A percentile compares a stretch with the other conserved stretches of the same genome.
phyloP scores from a whole-genome alignment of 2,329 filamentous ascomycete genomes.

The Thielaviopsis populi region DNA sequence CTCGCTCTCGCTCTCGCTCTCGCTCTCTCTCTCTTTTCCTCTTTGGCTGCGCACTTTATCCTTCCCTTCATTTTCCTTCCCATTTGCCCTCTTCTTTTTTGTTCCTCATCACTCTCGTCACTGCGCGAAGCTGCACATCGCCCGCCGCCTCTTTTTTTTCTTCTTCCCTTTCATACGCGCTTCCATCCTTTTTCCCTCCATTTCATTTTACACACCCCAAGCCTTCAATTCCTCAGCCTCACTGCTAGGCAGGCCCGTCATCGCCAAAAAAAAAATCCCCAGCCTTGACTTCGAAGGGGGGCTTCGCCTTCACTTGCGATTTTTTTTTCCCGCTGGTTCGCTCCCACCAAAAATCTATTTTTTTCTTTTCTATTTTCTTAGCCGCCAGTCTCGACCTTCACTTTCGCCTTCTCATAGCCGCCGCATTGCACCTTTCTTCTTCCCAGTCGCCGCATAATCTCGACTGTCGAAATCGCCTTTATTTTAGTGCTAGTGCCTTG shows the following conservation, averaged over 20 bases:
- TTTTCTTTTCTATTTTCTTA: neutral
- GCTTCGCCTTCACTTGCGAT: neutral
- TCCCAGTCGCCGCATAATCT: no score
- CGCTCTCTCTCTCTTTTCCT: neutral
- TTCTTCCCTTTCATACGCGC: neutral
- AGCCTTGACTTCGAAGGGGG: neutral
- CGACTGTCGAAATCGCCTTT: no score
- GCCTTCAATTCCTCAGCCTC: conserved; percentile 2
- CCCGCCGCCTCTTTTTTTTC: neutral
- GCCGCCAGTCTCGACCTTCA: conserved; percentile 2
- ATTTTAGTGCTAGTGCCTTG: no score
- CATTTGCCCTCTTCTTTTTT: conserved; percentile 18
- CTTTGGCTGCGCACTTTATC: neutral
- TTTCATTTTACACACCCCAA: neutral
- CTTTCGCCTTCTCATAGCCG: neutral
- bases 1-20: neutral
- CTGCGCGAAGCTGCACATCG: neutral
- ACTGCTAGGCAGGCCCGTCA: neutral
- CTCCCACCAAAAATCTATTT: neutral
- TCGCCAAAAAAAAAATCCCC: conserved; percentile 5
- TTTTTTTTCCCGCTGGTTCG: neutral
- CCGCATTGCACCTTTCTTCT: neutral
- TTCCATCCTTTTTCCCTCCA: neutral
- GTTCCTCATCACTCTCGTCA: conserved; percentile 16
- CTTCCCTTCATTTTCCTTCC: conserved; percentile 12